Evolutionary conservation across 345 rosid genomes (phyloP).

Genomic region (Diplotaxis tenuifolia): DNA sequence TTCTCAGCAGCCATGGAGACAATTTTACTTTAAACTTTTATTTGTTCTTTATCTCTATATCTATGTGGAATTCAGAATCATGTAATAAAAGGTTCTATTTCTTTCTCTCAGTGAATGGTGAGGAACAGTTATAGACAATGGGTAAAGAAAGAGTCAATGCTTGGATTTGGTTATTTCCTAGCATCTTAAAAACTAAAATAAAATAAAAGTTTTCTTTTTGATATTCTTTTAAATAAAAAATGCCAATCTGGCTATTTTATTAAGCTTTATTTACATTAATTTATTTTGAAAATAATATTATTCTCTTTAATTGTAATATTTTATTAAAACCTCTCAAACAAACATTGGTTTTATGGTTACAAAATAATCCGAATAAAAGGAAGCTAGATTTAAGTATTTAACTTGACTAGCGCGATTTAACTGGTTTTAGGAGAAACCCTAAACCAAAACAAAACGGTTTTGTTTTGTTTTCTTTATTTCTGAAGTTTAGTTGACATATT

Average conservation of each 20-base stretch:
- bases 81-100: not conserved
- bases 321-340: not conserved
- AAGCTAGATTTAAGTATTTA: not conserved
- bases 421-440: not conserved
- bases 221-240: not conserved
- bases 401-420: not conserved
- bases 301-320: not conserved
- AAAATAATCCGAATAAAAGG: not conserved
- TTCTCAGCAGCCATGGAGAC: constrained; percentile 39
- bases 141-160: constrained; percentile 40
- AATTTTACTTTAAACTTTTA: constrained; percentile 1
- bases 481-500: too few relatives aligned
- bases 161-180: constrained; percentile 39
- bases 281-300: too few relatives aligned
- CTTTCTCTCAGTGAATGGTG: constrained; percentile 13
- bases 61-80: constrained; percentile 29
- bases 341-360: not conserved
- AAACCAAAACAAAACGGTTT: not conserved
- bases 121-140: constrained; percentile 35
- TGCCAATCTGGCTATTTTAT: not conserved
- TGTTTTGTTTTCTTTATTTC: constrained; percentile 4
- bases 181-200: constrained; percentile 4
- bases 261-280: not conserved
- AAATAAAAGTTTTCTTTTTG: not conserved
- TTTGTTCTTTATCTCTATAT: not conserved